phyloP scores from a whole-genome alignment of 345 rosid genomes.

The Citrus maxima region DNA sequence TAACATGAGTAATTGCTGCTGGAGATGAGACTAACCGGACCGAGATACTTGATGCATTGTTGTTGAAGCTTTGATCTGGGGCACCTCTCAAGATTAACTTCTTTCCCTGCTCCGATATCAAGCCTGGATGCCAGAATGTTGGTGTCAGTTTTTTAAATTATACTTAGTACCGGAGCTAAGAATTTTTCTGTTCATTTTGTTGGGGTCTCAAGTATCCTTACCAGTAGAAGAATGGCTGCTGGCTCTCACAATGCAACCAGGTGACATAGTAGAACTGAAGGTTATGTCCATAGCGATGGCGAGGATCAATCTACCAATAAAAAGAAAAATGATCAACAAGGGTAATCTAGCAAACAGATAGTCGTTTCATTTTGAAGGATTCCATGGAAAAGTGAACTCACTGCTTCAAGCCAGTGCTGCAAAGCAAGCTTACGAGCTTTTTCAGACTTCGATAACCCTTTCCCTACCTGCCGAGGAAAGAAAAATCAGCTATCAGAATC shows the following conservation, averaged over 20 bases:
- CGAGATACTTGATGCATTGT: constrained; percentile 94
- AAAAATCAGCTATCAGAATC: neutral
- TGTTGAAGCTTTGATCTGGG: constrained; percentile 70
- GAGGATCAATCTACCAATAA: constrained; percentile 74
- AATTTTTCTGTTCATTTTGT: constrained; percentile 7
- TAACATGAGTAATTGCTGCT: neutral
- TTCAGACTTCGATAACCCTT: constrained; percentile 81
- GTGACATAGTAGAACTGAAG: constrained; percentile 80
- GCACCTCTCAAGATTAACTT: constrained; percentile 64
- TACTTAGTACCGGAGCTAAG: neutral
- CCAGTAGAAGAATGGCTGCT: constrained; percentile 91
- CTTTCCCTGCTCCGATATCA: constrained; percentile 84
- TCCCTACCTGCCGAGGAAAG: constrained; percentile 58
- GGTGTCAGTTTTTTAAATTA: constrained; percentile 12
- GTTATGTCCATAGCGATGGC: constrained; percentile 96
- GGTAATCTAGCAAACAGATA: neutral
- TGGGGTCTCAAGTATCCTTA: constrained; percentile 22
- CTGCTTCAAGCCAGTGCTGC: constrained; percentile 98
- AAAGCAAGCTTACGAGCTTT: constrained; percentile 86
- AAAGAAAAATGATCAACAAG: constrained; percentile 13
- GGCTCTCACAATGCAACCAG: constrained; percentile 86
- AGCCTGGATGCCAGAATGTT: constrained; percentile 55
- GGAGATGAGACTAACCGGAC: constrained; percentile 60
- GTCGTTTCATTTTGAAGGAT: neutral
- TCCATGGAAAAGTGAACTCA: constrained; percentile 33